Conservation (phyloP, 306 rosid genomes). For the Psophocarpus tetragonolobus region DNA sequence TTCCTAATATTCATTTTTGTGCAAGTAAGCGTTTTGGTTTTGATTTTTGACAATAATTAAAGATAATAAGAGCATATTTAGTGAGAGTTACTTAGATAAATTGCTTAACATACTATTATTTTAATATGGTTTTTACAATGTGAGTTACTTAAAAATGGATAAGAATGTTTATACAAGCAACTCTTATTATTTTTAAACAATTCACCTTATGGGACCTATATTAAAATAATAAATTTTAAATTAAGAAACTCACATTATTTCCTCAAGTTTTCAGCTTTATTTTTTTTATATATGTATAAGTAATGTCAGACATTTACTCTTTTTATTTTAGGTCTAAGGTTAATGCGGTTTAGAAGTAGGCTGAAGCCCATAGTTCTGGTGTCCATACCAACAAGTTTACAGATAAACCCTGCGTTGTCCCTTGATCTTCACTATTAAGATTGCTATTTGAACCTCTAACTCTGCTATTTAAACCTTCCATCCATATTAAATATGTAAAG, state of each 20-base stretch:
- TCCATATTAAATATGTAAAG: background rate
- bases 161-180: too few species aligned
- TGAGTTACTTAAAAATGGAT: too few species aligned
- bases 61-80: too few species aligned
- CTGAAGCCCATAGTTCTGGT: background rate
- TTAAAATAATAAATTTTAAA: too few species aligned
- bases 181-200: too few species aligned
- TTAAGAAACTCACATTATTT: too few species aligned
- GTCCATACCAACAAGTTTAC: background rate
- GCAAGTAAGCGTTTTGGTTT: background rate
- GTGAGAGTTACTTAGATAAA: too few species aligned
- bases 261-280: background rate
- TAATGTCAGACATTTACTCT: background rate
- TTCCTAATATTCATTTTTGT: background rate
- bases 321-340: background rate
- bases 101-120: too few species aligned
- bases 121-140: too few species aligned
- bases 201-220: too few species aligned
- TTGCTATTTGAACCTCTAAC: background rate
- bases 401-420: background rate
- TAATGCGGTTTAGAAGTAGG: background rate
- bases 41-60: background rate
- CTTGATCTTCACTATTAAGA: background rate
- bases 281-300: background rate
- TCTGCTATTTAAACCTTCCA: background rate